Evolutionary conservation across 164 flowering plant species (phyloP), one percentile per base, ranked within the genome.

Genomic region (Liriodendron chinense): DNA sequence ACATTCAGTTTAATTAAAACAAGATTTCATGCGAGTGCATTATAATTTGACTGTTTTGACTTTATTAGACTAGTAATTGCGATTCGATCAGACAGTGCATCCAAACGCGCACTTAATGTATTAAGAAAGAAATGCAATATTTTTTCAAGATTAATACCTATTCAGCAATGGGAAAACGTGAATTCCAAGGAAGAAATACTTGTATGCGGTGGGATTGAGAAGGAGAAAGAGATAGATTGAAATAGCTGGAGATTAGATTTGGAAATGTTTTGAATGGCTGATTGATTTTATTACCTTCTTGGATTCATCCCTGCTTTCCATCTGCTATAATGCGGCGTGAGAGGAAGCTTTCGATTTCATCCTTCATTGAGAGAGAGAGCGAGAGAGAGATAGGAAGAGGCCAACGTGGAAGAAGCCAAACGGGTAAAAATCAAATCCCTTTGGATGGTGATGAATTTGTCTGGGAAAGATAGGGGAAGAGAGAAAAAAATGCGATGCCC

Each of bases 311-410:
- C 22, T 47, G 53, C 49, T 68, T 34, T 68, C 71, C 71, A 68
- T 68, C 71, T 68, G 71, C 71, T 68, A 47, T 8, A 47, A n/a
- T 47, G 22, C 69, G 47, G 43, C 69, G 18, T 66, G 2, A 34
- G n/a, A 23, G 16, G 34, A 66, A 26, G 9, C 53, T 14, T 63
- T 20, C 59, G n/a, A 56, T 6, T 22, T 25, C 62, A 9, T 53
- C 43, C 43, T 34, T 34, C 43, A 34, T 34, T 34, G 43, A 24
- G 16, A 9, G 5, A 9, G 61, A 48, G 3, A 47, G 24, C 43
- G 50, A 61, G 64, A 3, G 64, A n/a, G 64, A n/a, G 24, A 63
- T 5, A 20, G 23, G 24, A 63, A n/a, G 22, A 18, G 8, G 43
- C 43, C 7, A 53, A 53, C 59, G 59, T 12, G 59, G 59, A 53